These are phyloP conservation scores for Fusarium tupiense DNA, from an alignment of 2,329 filamentous ascomycete genomes.

Conservation along the genomic window DNA sequence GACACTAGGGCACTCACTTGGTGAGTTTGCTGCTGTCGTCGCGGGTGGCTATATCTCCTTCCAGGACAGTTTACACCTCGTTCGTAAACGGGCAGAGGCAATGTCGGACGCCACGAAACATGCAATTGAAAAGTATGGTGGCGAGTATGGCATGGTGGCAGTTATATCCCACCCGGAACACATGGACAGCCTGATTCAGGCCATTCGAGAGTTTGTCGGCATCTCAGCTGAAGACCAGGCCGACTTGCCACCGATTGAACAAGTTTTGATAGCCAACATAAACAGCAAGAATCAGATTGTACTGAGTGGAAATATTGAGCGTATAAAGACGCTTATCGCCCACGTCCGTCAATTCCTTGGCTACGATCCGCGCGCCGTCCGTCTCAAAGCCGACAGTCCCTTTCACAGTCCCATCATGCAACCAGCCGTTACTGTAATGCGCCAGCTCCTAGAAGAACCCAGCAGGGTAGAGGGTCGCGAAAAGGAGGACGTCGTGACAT, in stretches of 20 bases:
- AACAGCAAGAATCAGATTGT: constrained; percentile 98
- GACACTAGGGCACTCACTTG: constrained; percentile 88
- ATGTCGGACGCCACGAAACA: constrained; percentile 81
- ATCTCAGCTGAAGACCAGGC: constrained; percentile 73
- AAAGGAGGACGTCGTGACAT: constrained; percentile 73
- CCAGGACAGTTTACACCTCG: constrained; percentile 79
- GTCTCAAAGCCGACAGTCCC: constrained; percentile 85
- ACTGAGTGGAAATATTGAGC: constrained; percentile 84
- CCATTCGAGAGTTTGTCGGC: constrained; percentile 82
- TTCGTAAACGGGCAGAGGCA: constrained; percentile 79
- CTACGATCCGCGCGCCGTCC: constrained; percentile 88
- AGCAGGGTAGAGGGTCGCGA: constrained; percentile 64
- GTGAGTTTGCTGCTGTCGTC: constrained; percentile 91
- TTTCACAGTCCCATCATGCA: constrained; percentile 95
- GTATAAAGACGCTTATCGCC: constrained; percentile 82
- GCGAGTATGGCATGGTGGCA: constrained; percentile 94
- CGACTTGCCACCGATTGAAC: constrained; percentile 79
- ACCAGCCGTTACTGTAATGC: constrained; percentile 81
- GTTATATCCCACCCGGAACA: constrained; percentile 87
- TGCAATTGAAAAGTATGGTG: constrained; percentile 73
- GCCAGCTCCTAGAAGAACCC: constrained; percentile 68
- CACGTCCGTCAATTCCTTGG: constrained; percentile 90
- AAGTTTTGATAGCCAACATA: constrained; percentile 91
- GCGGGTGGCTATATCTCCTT: constrained; percentile 84
- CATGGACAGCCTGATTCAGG: constrained; percentile 73